A percentile compares a stretch with the other conserved stretches of the same genome.
These are phyloP conservation scores for Trametes villosa DNA, from an alignment of 768 basidiomycete species.

Conservation along the genomic window DNA sequence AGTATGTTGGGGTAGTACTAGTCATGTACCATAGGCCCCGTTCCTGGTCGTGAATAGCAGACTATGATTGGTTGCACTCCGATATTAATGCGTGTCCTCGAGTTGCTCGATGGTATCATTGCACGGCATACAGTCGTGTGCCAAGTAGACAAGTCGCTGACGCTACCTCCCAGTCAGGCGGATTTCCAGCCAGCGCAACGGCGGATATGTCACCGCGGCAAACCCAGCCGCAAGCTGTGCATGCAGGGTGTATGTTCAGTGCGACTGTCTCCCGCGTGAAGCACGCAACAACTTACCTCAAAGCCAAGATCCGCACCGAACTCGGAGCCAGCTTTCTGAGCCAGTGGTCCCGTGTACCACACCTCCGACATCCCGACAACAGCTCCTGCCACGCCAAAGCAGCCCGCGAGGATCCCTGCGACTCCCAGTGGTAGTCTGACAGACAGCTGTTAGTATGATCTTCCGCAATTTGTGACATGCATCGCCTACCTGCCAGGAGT, in stretches of 20 bases:
- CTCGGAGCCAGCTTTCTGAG: constrained; percentile 43
- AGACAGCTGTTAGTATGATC: background rate
- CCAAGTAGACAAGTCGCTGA: background rate
- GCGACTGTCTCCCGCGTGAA: background rate
- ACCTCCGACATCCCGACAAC: constrained; percentile 57
- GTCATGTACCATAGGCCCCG: background rate
- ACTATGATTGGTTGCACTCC: no score
- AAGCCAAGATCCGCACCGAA: constrained; percentile 59
- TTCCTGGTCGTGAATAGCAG: background rate
- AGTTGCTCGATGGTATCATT: background rate
- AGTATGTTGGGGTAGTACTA: background rate
- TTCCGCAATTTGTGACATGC: no score
- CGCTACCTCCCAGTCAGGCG: constrained; percentile 43
- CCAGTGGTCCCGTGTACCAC: constrained; percentile 59
- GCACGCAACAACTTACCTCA: constrained; percentile 42
- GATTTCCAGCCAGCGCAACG: constrained; percentile 55
- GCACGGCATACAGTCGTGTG: background rate
- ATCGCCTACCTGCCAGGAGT: constrained; percentile 38
- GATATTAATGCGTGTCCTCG: no score
- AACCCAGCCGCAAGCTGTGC: constrained; percentile 49
- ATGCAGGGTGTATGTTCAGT: background rate
- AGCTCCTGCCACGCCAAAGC: constrained; percentile 51
- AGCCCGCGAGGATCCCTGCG: constrained; percentile 52
- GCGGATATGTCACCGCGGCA: constrained; percentile 50
- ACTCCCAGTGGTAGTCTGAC: constrained; percentile 50